Conservation (phyloP, 495 filamentous ascomycete species). For the Xylaria venustula region DNA sequence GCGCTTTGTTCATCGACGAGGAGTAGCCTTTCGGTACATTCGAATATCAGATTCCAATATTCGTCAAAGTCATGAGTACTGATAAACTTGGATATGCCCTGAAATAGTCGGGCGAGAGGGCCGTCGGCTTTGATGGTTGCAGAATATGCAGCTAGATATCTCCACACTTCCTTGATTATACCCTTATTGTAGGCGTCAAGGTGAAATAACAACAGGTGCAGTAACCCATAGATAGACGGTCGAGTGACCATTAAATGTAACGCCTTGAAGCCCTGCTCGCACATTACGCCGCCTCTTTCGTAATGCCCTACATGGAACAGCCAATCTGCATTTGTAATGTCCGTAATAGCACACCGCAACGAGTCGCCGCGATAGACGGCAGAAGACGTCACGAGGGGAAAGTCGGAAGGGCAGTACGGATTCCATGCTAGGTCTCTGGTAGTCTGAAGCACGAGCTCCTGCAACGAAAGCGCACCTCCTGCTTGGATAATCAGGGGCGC, state of each 20-base stretch:
- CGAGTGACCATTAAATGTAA: constrained; percentile 26
- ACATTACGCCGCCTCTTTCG: constrained; percentile 29
- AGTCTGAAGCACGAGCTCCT: constrained; percentile 30
- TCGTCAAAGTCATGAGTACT: constrained; percentile 31
- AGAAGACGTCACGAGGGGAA: constrained; percentile 25
- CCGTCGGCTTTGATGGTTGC: constrained; percentile 19
- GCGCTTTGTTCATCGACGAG: constrained; percentile 26
- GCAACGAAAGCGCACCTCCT: constrained; percentile 25
- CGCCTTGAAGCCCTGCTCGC: constrained; percentile 28
- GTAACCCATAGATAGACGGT: constrained; percentile 29
- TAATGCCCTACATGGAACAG: constrained; percentile 28
- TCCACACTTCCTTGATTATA: constrained; percentile 32
- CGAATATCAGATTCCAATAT: constrained; percentile 31
- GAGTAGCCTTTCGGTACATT: constrained; percentile 29
- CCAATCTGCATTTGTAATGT: constrained; percentile 34
- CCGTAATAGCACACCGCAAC: constrained; percentile 31
- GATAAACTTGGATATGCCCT: constrained; percentile 28
- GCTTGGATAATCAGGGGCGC: constrained; percentile 20
- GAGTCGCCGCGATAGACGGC: constrained; percentile 29
- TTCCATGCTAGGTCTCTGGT: constrained; percentile 31
- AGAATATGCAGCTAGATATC: constrained; percentile 30
- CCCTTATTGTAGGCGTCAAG: constrained; percentile 31
- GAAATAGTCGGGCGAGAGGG: constrained; percentile 25
- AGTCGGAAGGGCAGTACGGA: constrained; percentile 27
- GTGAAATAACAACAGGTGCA: constrained; percentile 27